Evolutionary conservation across 176 grass and related monocot genomes (phyloP).

Genomic region (Oryza glumipatula): DNA sequence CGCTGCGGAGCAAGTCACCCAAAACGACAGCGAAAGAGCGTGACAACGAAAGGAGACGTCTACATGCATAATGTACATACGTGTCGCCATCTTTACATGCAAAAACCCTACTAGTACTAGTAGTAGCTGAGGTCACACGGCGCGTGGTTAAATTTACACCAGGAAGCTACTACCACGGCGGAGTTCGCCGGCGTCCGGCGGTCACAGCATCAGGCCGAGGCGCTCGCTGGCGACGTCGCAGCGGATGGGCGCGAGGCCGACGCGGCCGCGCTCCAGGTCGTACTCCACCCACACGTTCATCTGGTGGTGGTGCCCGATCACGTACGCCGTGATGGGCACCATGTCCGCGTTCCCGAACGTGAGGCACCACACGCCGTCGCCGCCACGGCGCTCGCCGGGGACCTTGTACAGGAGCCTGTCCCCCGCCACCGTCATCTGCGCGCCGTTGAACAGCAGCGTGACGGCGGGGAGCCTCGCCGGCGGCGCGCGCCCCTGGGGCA

Average conservation of each 20-base stretch:
- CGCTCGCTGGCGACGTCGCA: constrained; percentile 92
- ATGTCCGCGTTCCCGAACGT: constrained; percentile 94
- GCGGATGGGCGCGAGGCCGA: constrained; percentile 78
- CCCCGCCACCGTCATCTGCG: constrained; percentile 67
- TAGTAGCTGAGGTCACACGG: background rate
- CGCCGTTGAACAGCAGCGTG: constrained; percentile 70
- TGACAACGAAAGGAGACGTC: background rate
- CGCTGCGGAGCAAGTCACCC: background rate
- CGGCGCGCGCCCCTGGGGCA: constrained; percentile 39
- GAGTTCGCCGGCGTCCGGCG: background rate
- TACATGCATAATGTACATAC: constrained; percentile 21
- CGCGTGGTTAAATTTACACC: constrained; percentile 9
- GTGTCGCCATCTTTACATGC: constrained; percentile 29
- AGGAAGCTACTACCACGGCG: background rate
- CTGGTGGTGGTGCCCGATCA: constrained; percentile 99
- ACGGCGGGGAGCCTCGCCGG: constrained; percentile 53
- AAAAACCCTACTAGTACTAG: constrained; percentile 14
- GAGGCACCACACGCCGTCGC: constrained; percentile 80
- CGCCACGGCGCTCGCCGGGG: constrained; percentile 62
- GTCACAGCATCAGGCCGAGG: constrained; percentile 79
- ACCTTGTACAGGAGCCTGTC: constrained; percentile 85
- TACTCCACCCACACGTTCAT: constrained; percentile 99
- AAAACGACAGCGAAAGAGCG: background rate
- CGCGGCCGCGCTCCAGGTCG: constrained; percentile 88
- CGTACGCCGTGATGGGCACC: constrained; percentile 84